These are phyloP conservation scores for Coniochaeta ligniaria DNA, from an alignment of 2,329 filamentous ascomycete genomes.

Conservation along the genomic window DNA sequence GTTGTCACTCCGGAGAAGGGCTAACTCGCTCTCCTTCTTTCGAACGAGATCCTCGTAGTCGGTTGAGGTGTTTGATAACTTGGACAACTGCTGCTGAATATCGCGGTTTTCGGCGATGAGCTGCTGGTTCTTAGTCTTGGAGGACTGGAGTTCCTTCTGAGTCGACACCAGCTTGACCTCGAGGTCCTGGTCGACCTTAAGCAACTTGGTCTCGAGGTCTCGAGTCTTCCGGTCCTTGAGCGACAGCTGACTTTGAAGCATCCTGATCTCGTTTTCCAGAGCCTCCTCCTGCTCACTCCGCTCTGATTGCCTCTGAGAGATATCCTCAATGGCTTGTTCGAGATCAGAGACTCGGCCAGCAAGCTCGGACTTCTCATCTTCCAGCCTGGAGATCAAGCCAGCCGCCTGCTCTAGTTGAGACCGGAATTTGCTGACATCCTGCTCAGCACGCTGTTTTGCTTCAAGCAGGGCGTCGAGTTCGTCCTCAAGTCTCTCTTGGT, in stretches of 20 bases:
- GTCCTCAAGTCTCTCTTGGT: constrained; percentile 90
- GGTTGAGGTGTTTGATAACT: constrained; percentile 84
- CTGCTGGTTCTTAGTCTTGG: constrained; percentile 68
- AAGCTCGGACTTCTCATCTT: constrained; percentile 77
- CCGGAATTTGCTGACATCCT: constrained; percentile 72
- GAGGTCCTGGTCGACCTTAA: constrained; percentile 81
- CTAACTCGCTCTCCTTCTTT: constrained; percentile 88
- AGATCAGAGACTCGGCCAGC: constrained; percentile 60
- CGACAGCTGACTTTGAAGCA: constrained; percentile 83
- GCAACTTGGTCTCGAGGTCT: constrained; percentile 76
- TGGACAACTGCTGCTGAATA: constrained; percentile 75
- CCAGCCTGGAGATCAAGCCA: constrained; percentile 74
- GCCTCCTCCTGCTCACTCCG: constrained; percentile 69
- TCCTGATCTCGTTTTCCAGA: constrained; percentile 76
- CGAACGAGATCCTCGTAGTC: constrained; percentile 92
- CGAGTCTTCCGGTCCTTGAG: constrained; percentile 85
- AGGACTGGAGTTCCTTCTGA: constrained; percentile 70
- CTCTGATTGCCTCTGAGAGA: constrained; percentile 64
- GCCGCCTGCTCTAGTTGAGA: constrained; percentile 88
- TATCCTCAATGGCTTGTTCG: constrained; percentile 62
- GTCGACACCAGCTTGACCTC: constrained; percentile 75
- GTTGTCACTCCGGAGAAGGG: constrained; percentile 76
- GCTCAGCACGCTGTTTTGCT: constrained; percentile 82
- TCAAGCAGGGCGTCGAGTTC: constrained; percentile 84
- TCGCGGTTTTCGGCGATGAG: constrained; percentile 74